These are phyloP conservation scores for Nakazawaea wyomingensis DNA, from an alignment of 805 yeast species.

Conservation along the genomic window DNA sequence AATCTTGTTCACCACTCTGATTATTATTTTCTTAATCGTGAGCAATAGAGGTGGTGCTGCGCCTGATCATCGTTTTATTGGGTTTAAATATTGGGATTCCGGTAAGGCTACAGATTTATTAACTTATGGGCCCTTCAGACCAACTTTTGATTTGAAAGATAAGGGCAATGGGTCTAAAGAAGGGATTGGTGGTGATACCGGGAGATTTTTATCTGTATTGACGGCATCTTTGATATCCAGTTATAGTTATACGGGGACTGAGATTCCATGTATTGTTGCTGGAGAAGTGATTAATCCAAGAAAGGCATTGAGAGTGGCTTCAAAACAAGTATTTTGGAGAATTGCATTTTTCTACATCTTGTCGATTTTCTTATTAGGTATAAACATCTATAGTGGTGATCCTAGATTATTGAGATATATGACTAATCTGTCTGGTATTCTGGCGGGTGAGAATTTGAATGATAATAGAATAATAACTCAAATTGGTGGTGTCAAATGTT, in stretches of 20 bases:
- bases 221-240: slow-evolving; percentile 61
- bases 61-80: slow-evolving; percentile 41
- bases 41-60: slow-evolving; percentile 55
- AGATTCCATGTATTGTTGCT: slow-evolving; percentile 77
- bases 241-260: slow-evolving; percentile 79
- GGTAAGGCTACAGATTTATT: slow-evolving; percentile 43
- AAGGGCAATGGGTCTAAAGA: slow-evolving; percentile 44
- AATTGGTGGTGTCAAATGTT: slow-evolving; percentile 24
- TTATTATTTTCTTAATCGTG: slow-evolving; percentile 61
- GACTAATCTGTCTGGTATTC: slow-evolving; percentile 23
- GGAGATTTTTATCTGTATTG: slow-evolving; percentile 55
- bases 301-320: slow-evolving; percentile 70
- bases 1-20: slow-evolving; percentile 43
- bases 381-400: slow-evolving; percentile 74
- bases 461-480: slow-evolving; percentile 17
- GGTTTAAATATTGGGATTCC: slow-evolving; percentile 66
- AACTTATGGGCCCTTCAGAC: slow-evolving; percentile 69
- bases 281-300: slow-evolving; percentile 84
- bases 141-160: slow-evolving; percentile 64
- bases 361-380: slow-evolving; percentile 62
- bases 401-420: slow-evolving; percentile 60
- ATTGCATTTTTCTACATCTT: slow-evolving; percentile 60
- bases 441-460: slow-evolving; percentile 16
- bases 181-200: slow-evolving; percentile 59
- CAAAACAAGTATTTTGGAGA: slow-evolving; percentile 69